A percentile compares a stretch with the other conserved stretches of the same genome.
These are phyloP conservation scores for Acorus calamus DNA, from an alignment of 106 monocot species.

Conservation along the genomic window DNA sequence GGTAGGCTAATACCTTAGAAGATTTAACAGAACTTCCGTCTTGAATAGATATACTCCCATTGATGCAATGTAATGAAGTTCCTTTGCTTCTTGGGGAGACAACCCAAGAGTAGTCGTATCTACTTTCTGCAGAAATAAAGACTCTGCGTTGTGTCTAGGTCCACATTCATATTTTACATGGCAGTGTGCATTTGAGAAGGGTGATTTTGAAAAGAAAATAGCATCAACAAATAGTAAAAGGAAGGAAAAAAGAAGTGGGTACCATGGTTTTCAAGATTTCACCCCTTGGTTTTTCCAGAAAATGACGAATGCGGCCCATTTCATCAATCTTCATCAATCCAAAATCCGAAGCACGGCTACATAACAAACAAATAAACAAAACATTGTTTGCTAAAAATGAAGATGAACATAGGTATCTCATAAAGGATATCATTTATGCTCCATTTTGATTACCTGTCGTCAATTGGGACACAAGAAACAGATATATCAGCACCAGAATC, in stretches of 20 bases:
- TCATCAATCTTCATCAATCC: slow-evolving; percentile 18
- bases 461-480: slow-evolving; percentile 17
- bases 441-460: slow-evolving; percentile 5
- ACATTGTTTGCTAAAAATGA: no score
- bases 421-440: no score
- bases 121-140: slow-evolving; percentile 5
- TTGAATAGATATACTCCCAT: slow-evolving; percentile 23
- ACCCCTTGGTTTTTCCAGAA: slow-evolving; percentile 19
- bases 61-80: slow-evolving; percentile 14
- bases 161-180: no score
- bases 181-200: no score
- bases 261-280: slow-evolving; percentile 13
- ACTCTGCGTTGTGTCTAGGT: neutral
- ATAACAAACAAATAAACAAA: neutral
- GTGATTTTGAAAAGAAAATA: no score
- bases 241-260: no score
- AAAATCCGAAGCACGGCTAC: slow-evolving; percentile 17
- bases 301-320: slow-evolving; percentile 9
- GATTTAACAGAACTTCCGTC: slow-evolving; percentile 17
- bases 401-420: no score
- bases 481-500: slow-evolving; percentile 14
- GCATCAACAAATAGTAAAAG: no score
- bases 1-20: slow-evolving; percentile 9
- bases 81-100: slow-evolving; percentile 8
- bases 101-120: slow-evolving; percentile 9